Base-by-base conservation (phyloP, 768 basidiomycete species). In the Omphalotus guepiniiformis region DNA sequence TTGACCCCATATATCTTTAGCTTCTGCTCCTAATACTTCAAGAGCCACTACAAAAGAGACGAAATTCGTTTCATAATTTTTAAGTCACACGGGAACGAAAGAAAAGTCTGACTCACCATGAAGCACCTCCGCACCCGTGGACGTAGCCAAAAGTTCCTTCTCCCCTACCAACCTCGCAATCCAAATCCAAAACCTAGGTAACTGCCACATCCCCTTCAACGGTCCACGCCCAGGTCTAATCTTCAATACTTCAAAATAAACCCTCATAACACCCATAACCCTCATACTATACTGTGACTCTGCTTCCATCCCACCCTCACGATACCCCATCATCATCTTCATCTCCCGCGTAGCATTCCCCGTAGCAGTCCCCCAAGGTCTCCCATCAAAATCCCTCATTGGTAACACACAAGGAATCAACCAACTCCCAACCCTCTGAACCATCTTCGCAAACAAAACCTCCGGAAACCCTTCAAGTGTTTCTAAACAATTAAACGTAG, bases 381-480 rank as follows among this genome's bases (percentile, higher is more conserved):
- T 60, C 3, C 68, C 74, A 46, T 80, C 78, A 15, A 74, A 64
- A 47, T 86, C 79, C 13, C 64, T 63, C 12, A 63, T 56, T 1
- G 83, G 80, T 0, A 90, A 71, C 15, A 71, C 73, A 40, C 71
- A 71, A 0, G 91, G 92, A 2, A 95, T 71, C 0, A 85, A 75
- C 93, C 93, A 97, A 21, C 87, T 86, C 34, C 94, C 94, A 16
- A 87, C 80, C 19, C 87, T 82, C 63, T 95, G 93, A 23, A 89
- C 83, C 26, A 97, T 73, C 57, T 91, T 83, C 8, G 87, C 80
- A 68, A 83, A 92, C 60, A 99, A 82, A 12, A 95, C 73, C 9
- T 87, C 75, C 2, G 80, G 68, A 54, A 99, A 86, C 4, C 73
- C 70, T 3, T 82, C 65, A 0, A 76, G 60, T 12, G 56, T 57